Base-by-base conservation (phyloP, 2,329 filamentous ascomycete species). In the Trichoderma endophyticum region DNA sequence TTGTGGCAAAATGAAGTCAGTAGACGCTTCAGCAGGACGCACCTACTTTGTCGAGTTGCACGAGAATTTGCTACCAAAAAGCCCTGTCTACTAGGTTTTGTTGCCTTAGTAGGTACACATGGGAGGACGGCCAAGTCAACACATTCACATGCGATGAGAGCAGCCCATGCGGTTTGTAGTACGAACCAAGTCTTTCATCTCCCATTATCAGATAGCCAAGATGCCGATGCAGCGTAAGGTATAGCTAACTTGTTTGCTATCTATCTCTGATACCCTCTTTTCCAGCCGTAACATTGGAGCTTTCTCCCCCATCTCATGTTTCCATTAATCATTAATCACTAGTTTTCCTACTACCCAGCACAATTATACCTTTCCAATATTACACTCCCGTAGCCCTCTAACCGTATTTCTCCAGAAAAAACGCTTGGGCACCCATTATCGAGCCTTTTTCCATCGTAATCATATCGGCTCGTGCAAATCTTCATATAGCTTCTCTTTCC, bases 281-380 rank as follows among this genome's bases (percentile, higher is more conserved):
- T 66, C 32, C 28, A 36, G 57, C 26, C 28, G 57, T 26, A 34
- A 6, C 48, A 43, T 32, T 59, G 30, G 43, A 62, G 57, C 66
- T 28, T 61, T 43, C 36, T n/a, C 36, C 69, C 60, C 60, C 51
- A 60, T 66, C 54, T 34, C 69, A 66, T 60, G 51, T 64, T 34
- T 71, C 69, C 69, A 71, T 71, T 71, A 71, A 71, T 71, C 69
- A 71, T 71, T 71, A 71, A 71, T 60, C 36, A 66, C 51, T 66
- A 43, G 24, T 56, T 71, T 57, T 65, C 69, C 69, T 64, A 43
- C 61, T 65, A 48, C 61, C 54, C 61, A 71, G 61, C 61, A 66
- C 36, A 59, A 63, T 51, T 60, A 39, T 51, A 21, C 36, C 60
- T 60, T 71, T 66, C 62, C 61, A 66, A 63, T 54, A 71, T 65